A percentile compares a stretch with the other conserved stretches of the same genome.
Conservation (phyloP, 2,329 filamentous ascomycete genomes). For the Shiraia sp. region DNA sequence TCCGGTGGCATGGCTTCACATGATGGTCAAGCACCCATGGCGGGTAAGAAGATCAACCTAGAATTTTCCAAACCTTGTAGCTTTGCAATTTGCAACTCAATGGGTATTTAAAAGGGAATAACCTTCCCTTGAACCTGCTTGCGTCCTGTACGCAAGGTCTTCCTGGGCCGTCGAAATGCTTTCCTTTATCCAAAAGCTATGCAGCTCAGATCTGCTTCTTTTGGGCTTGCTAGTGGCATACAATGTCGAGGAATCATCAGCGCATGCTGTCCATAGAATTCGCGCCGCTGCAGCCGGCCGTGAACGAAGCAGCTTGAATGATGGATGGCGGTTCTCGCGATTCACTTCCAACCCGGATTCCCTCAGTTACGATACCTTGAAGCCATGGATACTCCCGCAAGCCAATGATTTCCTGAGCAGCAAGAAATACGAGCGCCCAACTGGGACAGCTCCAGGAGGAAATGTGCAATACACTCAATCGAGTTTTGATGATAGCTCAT, state of each 20-base stretch:
- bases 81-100: too few relatives aligned
- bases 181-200: conserved; percentile 2
- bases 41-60: too few relatives aligned
- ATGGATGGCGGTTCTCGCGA: conserved; percentile 47
- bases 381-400: conserved; percentile 49
- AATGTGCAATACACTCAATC: conserved; percentile 40
- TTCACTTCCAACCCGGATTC: conserved; percentile 44
- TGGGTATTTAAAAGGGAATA: too few relatives aligned
- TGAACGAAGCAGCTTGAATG: conserved; percentile 41
- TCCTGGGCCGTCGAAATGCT: conserved; percentile 2
- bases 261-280: conserved; percentile 7
- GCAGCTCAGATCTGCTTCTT: conserved; percentile 7
- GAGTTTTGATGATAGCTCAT: conserved; percentile 47
- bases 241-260: conserved; percentile 6
- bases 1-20: too few relatives aligned
- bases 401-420: conserved; percentile 48
- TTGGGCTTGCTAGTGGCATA: conserved; percentile 14
- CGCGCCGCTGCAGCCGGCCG: conserved; percentile 12
- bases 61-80: too few relatives aligned
- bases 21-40: too few relatives aligned
- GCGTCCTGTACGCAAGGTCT: not conserved
- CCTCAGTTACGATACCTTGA: conserved; percentile 44
- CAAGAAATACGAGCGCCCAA: conserved; percentile 38
- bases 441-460: conserved; percentile 28
- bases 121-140: too few relatives aligned